These are phyloP conservation scores for Aspergillus indologenus DNA, from an alignment of 495 filamentous ascomycete species.

Conservation along the genomic window DNA sequence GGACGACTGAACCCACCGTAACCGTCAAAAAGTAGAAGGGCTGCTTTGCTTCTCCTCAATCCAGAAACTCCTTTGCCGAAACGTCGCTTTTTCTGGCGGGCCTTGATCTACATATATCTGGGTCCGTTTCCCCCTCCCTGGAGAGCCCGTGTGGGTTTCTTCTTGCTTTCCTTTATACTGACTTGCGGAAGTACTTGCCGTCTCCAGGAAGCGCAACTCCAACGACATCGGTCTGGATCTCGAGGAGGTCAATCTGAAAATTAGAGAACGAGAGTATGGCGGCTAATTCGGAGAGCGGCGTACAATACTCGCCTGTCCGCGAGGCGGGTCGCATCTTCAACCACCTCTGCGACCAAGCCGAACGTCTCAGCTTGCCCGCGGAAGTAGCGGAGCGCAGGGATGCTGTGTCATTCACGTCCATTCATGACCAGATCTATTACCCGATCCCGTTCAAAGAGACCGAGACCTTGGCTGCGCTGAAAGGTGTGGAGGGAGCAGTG, in stretches of 20 bases:
- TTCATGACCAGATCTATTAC: constrained; percentile 47
- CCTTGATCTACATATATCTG: not conserved
- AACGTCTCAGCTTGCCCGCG: constrained; percentile 35
- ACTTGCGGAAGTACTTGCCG: not conserved
- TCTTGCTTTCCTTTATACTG: not conserved
- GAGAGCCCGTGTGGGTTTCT: not conserved
- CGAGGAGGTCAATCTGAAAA: not conserved
- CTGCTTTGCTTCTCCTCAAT: not conserved
- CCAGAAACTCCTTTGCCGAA: not conserved
- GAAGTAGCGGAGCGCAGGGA: constrained; percentile 35
- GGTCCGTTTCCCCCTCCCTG: not conserved
- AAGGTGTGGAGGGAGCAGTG: constrained; percentile 66
- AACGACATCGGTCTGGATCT: not conserved
- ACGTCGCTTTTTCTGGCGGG: not conserved
- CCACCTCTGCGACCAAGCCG: constrained; percentile 38
- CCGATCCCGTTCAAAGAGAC: constrained; percentile 71
- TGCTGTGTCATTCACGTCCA: constrained; percentile 40
- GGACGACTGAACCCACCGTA: constrained; percentile 5
- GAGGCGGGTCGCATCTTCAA: constrained; percentile 45
- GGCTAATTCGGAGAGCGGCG: not conserved
- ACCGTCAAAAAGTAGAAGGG: not conserved
- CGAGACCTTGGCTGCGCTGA: constrained; percentile 63
- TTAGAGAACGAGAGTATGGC: not conserved
- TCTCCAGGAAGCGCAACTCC: not conserved
- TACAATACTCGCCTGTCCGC: constrained; percentile 36